Conservation (phyloP, 2,329 filamentous ascomycete genomes). For the Epichloe bromicola region DNA sequence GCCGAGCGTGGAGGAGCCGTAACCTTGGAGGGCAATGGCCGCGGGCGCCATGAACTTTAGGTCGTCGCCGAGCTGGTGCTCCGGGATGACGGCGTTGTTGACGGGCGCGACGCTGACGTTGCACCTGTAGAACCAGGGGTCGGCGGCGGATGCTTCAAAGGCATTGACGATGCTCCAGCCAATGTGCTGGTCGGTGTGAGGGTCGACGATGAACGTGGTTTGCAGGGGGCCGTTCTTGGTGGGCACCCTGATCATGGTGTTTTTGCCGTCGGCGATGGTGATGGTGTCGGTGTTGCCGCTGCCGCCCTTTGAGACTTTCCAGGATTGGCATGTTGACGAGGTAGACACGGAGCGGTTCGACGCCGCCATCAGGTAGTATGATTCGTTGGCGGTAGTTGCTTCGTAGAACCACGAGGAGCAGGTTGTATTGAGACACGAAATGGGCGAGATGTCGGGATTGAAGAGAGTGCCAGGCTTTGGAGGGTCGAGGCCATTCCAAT, state of each 20-base stretch:
- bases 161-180: constrained; percentile 19
- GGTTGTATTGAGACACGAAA: constrained; percentile 19
- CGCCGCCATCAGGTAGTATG: constrained; percentile 13
- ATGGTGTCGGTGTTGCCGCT: constrained; percentile 16
- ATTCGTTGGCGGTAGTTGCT: constrained; percentile 6
- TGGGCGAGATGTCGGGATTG: constrained; percentile 14
- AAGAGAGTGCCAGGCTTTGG: constrained; percentile 19
- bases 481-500: constrained; percentile 1
- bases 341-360: constrained; percentile 21
- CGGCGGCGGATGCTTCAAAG: constrained; percentile 23
- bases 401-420: constrained; percentile 28
- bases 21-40: constrained; percentile 30
- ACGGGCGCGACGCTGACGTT: constrained; percentile 23
- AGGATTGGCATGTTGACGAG: constrained; percentile 16
- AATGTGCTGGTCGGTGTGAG: constrained; percentile 10
- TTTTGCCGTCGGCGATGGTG: constrained; percentile 14
- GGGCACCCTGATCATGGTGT: constrained; percentile 12
- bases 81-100: constrained; percentile 20
- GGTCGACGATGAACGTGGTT: constrained; percentile 25
- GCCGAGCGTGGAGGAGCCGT: constrained; percentile 14
- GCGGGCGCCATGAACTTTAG: constrained; percentile 21
- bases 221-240: constrained; percentile 19
- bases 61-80: constrained; percentile 21
- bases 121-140: constrained; percentile 29
- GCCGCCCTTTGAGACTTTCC: constrained; percentile 19